Conservation (phyloP, 805 yeast species). For the Brettanomyces sp. region DNA sequence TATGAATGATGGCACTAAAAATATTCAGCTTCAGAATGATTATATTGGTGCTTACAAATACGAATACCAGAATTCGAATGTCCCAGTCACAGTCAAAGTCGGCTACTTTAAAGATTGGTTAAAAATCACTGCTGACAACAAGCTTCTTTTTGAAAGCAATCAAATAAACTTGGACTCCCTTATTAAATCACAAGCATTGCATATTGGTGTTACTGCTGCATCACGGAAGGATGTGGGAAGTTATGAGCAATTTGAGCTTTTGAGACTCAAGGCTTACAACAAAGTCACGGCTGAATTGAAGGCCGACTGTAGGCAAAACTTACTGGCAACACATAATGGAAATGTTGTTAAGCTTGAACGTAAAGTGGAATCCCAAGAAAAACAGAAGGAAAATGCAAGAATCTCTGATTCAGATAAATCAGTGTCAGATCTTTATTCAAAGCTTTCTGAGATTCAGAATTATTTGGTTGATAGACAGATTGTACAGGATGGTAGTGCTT, state of each 20-base stretch:
- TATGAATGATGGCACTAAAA: constrained; percentile 47
- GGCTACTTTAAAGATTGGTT: constrained; percentile 39
- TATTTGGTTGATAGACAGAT: not conserved
- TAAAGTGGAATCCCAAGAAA: constrained; percentile 6
- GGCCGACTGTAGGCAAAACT: constrained; percentile 14
- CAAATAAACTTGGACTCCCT: constrained; percentile 35
- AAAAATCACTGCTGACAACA: constrained; percentile 66
- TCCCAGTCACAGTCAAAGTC: constrained; percentile 61
- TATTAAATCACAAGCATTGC: constrained; percentile 23
- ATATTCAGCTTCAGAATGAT: constrained; percentile 17
- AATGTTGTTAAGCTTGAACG: not conserved
- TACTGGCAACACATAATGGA: constrained; percentile 17
- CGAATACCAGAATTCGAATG: constrained; percentile 54
- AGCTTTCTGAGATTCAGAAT: not conserved
- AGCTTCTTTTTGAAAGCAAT: constrained; percentile 58
- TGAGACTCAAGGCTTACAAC: constrained; percentile 48
- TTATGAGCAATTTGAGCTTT: constrained; percentile 56
- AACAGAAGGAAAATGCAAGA: constrained; percentile 14
- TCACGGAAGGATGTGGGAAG: constrained; percentile 25
- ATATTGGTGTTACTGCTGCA: constrained; percentile 46
- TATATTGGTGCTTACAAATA: constrained; percentile 24
- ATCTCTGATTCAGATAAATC: not conserved
- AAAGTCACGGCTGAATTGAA: constrained; percentile 27
- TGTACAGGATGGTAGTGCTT: not conserved
- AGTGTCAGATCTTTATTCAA: not conserved